Base-by-base conservation (phyloP, 2,329 filamentous ascomycete species). In the Chaetomium globosum region DNA sequence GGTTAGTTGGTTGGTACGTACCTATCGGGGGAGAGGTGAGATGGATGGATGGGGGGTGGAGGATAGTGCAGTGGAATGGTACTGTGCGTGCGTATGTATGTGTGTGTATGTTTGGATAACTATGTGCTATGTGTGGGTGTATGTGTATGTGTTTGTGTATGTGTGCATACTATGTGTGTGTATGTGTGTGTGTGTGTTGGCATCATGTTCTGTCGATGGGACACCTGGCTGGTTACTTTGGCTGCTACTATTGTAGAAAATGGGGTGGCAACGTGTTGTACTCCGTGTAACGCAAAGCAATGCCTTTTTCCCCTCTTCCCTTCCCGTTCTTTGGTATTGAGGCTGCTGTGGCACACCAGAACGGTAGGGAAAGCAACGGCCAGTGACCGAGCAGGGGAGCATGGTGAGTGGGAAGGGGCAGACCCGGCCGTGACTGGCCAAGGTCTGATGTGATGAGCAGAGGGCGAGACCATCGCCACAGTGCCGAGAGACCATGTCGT, bases 401-500 rank as follows among this genome's bases (percentile, higher is more conserved):
- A 31, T 13, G 30, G 52, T 4, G 23, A 10, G 23, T n/a, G 46
- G 65, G 60, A 65, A 65, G 65, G 66, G 63, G 59, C 56, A 65
- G 63, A 53, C 48, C 46, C 12, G 55, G 59, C 39, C 23, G 56
- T 67, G 65, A 69, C 59, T 58, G 65, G 68, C 52, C 31, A 12
- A 7, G 31, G 62, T 59, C 48, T 49, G 13, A 46, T 59, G 61
- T 66, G 61, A 67, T 51, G 65, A 16, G 21, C n/a, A 51, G 36
- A 54, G 54, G 36, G 39, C 56, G 26, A 58, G 51, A 58, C 62
- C 63, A 54, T 23, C 33, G 33, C 52, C 51, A 65, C 64, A 63
- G 63, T 59, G 49, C 48, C 33, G 56, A 64, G 28, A 54, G 26
- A 43, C 36, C 19, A 60, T 49, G 60, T n/a, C 54, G 59, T 48